phyloP scores from a whole-genome alignment of 495 filamentous ascomycete species.

The Pyrenopolyporus hunteri region DNA sequence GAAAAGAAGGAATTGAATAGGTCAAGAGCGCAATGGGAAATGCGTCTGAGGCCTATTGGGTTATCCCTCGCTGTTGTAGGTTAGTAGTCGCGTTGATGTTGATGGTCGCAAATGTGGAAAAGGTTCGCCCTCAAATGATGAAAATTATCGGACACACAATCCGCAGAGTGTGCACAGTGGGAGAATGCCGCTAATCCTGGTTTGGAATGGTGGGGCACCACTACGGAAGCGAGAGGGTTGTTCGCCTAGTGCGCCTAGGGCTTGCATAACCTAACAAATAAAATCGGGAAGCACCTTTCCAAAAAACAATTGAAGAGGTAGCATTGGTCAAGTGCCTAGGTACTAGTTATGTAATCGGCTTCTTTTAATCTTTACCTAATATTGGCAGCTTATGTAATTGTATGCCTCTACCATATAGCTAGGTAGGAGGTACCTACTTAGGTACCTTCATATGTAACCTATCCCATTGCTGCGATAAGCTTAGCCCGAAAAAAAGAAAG shows the following conservation, averaged over 20 bases:
- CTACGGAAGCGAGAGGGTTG: constrained; percentile 44
- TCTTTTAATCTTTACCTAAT: too few species aligned
- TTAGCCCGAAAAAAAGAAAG: too few species aligned
- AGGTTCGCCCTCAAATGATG: constrained; percentile 22
- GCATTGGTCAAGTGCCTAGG: too few species aligned
- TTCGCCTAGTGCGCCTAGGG: constrained; percentile 50
- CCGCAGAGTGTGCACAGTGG: constrained; percentile 40
- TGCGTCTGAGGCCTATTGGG: constrained; percentile 42
- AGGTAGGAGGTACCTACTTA: too few species aligned
- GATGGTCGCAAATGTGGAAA: constrained; percentile 42
- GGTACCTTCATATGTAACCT: too few species aligned
- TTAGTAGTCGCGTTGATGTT: constrained; percentile 46
- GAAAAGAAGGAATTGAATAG: constrained; percentile 39
- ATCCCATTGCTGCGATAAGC: too few species aligned
- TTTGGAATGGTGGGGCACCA: constrained; percentile 42
- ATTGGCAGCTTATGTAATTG: not conserved
- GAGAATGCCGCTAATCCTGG: constrained; percentile 43
- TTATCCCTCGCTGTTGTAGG: constrained; percentile 42
- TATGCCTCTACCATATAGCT: not conserved
- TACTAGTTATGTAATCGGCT: not conserved
- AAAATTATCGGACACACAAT: constrained; percentile 43
- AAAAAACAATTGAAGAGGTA: not conserved
- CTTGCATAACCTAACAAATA: constrained; percentile 54
- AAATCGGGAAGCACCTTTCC: too few species aligned
- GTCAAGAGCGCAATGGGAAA: constrained; percentile 41